Base-by-base conservation (phyloP, 2,329 filamentous ascomycete species). In the Claviceps quebecensis region DNA sequence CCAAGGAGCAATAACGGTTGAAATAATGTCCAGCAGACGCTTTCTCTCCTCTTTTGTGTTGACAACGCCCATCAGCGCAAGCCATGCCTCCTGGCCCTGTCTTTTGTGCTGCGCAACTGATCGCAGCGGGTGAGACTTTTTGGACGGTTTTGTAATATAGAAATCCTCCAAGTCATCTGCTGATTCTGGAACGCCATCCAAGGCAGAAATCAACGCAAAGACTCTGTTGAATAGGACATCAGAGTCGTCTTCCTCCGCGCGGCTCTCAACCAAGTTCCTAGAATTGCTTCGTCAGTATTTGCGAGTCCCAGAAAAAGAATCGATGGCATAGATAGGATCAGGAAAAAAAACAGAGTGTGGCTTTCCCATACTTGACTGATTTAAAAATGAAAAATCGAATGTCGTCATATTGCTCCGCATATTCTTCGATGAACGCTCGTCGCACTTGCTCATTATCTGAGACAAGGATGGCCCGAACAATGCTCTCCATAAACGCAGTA, bases 21-120 rank as follows among this genome's bases (percentile, higher is more conserved):
- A 82, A 69, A 94, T 84, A 55, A 85, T 77, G 54, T 80, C 77
- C 47, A 98, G 74, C 2, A 95, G 75, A 47, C 74, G 72, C 65
- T 97, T 97, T 49, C 86, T 83, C 63, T 95, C 85, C 16, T 84
- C 77, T 56, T 83, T 81, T 47, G 75, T 78, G 48, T 89, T 74
- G 3, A 77, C 73, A 52, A 83, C 71, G 52, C 76, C 77, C 62
- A 97, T 80, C 22, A 95, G 67, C 3, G 84, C 77, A 17, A 95
- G 70, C 91, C 91, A 97, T 3, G 88, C 86, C 53, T 88, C 84
- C 64, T 96, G 89, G 0, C 86, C 87, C 58, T 82, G 80, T 61
- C 80, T 85, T 68, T 86, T 91, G 69, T 90, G 86, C 53, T 84
- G 77, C 14, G 75, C 74, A 6, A 84, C 68, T 2, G 83, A 86